Base-by-base conservation (phyloP, 495 filamentous ascomycete species). In the Lasiosphaeriaceae sp. region DNA sequence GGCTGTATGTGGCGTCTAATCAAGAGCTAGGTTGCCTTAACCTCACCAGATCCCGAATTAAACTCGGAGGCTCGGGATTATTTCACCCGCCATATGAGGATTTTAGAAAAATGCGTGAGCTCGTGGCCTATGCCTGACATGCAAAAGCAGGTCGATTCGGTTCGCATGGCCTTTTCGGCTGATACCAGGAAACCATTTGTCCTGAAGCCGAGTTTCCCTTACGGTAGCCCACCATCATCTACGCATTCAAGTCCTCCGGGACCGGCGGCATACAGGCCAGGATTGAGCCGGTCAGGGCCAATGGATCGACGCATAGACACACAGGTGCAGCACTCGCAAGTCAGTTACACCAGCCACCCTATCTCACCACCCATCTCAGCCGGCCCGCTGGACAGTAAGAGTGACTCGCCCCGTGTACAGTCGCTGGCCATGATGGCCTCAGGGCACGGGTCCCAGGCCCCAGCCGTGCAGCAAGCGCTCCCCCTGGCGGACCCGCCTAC, bases 81-180 rank as follows among this genome's bases (percentile, higher is more conserved):
- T 61, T 97, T 98, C 62, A 90, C 88, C 3, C 83, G 95, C 22
- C 93, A 97, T 58, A 97, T 98, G 94, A 86, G 92, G 50, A 88
- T 98, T 21, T 75, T 98, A 35, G 94, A 98, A 70, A 87, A 83
- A 45, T 95, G 90, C 68, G 88, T 86, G 59, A 76, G 80, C 39
- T 82, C 87, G 7, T 97, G 91, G 88, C 90, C 93, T 12, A 90
- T 95, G 81, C 89, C 89, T 12, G 92, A 97, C 63, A 90, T 97
- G 76, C 86, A 96, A 66, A 83, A 85, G 29, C 92, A 96, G 71
- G 90, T 98, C 57, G 86, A 97, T 63, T 88, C 90, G 8, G 79
- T 98, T 29, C 83, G 92, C 46, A 86, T 94, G 66, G 94, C 94
- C 16, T 97, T 98, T 66, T 97, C 93, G 19, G 89, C 90, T 24